phyloP scores from a whole-genome alignment of 169 alveolate genomes.

The Eimeria praecox region DNA sequence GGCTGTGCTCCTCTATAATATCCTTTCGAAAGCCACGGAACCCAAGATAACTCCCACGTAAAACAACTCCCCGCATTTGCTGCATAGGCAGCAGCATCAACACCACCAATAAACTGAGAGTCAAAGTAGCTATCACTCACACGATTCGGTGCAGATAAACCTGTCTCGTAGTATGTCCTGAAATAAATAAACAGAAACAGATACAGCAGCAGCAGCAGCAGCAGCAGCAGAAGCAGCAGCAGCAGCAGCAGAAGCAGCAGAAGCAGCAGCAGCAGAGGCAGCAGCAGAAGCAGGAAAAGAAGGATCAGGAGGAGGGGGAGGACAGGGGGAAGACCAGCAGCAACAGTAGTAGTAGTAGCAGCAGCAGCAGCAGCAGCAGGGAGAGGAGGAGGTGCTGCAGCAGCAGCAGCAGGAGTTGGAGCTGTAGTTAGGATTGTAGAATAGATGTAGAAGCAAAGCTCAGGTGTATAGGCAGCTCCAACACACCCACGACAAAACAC shows the following conservation, averaged over 20 bases:
- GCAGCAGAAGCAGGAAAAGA: too few relatives aligned
- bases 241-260: background rate
- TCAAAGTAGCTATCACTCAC: constrained; percentile 89
- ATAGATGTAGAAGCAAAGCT: too few relatives aligned
- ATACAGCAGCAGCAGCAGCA: too few relatives aligned
- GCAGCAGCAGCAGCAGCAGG: too few relatives aligned
- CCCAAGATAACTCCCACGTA: constrained; percentile 86
- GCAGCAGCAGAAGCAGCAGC: background rate
- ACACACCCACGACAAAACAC: too few relatives aligned
- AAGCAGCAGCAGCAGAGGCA: background rate
- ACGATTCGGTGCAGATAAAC: constrained; percentile 87
- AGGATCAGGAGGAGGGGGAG: too few relatives aligned
- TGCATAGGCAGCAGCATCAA: constrained; percentile 90
- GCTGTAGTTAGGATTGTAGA: too few relatives aligned
- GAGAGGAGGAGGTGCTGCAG: too few relatives aligned
- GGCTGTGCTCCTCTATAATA: constrained; percentile 91
- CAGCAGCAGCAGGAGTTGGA: too few relatives aligned
- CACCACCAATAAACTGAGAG: constrained; percentile 91
- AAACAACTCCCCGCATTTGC: constrained; percentile 89
- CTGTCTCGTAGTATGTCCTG: constrained; percentile 89
- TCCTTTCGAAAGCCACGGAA: constrained; percentile 89
- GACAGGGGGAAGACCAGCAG: background rate
- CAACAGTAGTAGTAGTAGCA: too few relatives aligned
- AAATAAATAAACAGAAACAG: background rate
- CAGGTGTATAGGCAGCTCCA: too few relatives aligned